A percentile compares a stretch with the other conserved stretches of the same genome.
Conservation (phyloP, 2,329 filamentous ascomycete species). For the Ilyonectria sp. region DNA sequence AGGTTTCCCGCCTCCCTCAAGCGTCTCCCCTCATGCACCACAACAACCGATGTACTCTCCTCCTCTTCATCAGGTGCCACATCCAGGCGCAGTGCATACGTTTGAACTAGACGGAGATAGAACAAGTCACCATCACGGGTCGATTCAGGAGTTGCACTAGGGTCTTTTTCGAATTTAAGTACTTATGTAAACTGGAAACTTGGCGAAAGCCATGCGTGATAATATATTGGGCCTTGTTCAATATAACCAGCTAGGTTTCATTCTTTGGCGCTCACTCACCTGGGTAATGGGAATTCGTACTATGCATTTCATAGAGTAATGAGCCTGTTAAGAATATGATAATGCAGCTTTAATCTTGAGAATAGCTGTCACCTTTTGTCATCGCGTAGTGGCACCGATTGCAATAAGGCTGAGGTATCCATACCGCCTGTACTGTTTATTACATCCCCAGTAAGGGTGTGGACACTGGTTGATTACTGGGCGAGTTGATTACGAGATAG, state of each 20-base stretch:
- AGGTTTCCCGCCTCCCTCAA: not conserved
- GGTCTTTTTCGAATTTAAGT: not conserved
- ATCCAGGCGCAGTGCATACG: not conserved
- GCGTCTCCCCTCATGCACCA: not conserved
- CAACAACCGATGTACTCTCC: not conserved
- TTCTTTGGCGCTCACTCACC: not conserved
- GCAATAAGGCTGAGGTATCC: not conserved
- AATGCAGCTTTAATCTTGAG: not conserved
- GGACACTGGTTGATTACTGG: too few relatives aligned
- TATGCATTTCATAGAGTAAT: too few relatives aligned
- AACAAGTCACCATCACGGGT: not conserved
- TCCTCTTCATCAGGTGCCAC: not conserved
- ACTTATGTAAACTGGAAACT: not conserved
- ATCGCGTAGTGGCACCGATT: not conserved
- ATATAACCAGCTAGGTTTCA: not conserved
- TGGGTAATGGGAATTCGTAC: not conserved
- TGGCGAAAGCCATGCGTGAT: not conserved
- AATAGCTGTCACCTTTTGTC: not conserved
- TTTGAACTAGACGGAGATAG: constrained; percentile 1
- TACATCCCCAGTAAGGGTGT: too few relatives aligned
- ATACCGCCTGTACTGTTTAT: too few relatives aligned
- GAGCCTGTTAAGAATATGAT: not conserved
- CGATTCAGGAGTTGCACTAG: not conserved
- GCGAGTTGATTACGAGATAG: too few relatives aligned
- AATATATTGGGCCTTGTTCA: not conserved